phyloP scores from a whole-genome alignment of 257 asterid genomes.

The Solanum bukasovii region DNA sequence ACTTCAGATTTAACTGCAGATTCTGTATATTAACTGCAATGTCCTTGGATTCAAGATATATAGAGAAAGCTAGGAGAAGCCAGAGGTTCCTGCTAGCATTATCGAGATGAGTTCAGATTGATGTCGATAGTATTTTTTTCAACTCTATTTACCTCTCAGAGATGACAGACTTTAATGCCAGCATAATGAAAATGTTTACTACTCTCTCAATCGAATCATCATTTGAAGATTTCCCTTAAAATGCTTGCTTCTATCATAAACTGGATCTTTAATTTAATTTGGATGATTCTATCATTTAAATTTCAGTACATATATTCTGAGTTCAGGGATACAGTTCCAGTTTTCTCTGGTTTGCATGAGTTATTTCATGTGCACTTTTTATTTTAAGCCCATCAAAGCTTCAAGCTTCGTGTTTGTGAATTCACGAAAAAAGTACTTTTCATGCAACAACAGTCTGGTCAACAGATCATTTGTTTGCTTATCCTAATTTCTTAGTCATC shows the following conservation, averaged over 20 bases:
- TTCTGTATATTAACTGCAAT: not conserved
- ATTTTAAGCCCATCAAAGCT: not conserved
- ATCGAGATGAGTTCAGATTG: not conserved
- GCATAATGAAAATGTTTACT: not conserved
- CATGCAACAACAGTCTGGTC: not conserved
- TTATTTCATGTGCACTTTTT: not conserved
- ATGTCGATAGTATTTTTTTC: not conserved
- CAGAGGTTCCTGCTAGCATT: not conserved
- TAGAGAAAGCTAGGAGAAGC: not conserved
- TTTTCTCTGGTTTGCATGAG: not conserved
- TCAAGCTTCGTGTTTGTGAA: too few species aligned
- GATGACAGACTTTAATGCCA: not conserved
- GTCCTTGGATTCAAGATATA: not conserved
- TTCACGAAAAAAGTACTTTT: not conserved
- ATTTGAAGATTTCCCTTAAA: not conserved
- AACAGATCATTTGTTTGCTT: not conserved
- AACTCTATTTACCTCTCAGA: not conserved
- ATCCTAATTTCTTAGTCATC: not conserved
- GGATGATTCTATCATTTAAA: not conserved
- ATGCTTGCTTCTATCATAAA: not conserved
- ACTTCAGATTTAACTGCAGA: conserved; percentile 53
- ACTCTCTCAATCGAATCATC: not conserved
- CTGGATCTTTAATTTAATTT: not conserved
- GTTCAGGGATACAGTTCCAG: not conserved
- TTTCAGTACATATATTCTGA: not conserved